Evolutionary conservation across 1,284 basidiomycete species (phyloP), one percentile per base, ranked within the genome.

Genomic region (Moniliophthora roreri): DNA sequence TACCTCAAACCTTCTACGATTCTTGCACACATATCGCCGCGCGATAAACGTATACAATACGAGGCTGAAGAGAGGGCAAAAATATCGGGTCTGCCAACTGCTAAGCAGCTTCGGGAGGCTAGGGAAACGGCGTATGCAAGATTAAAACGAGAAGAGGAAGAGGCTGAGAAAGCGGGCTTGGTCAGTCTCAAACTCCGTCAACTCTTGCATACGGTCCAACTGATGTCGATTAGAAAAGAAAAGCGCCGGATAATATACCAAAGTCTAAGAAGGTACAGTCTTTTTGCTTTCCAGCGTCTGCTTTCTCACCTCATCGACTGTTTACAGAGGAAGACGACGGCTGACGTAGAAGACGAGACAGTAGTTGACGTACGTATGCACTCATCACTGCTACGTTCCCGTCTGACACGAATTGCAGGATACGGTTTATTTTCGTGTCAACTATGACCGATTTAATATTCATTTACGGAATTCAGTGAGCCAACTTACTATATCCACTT

Each of bases 401-500:
- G 35, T 46, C 53, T 57, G 56, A 40, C 54, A 51, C 28, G 56
- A 51, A 21, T 38, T 18, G 1, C 55, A 94, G 91, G 81, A 87
- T 18, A 75, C 76, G 2, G 79, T 89, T 20, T 88, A 88, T 70
- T 89, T 95, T 65, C 84, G 89, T 42, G 81, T 98, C 51, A 95
- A 97, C 70, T 90, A 87, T 64, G 89, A 95, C 60, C 89, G 85
- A 60, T 96, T 95, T 70, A 87, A 92, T 61, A 77, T 95, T 32
- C 87, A 93, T 62, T 85, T 98, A 47, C 88, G 96, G 34, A 95
- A 97, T 69, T 80, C 89, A 68, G 92, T 91, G 61, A 35, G 79
- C 63, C 54, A 18, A 15, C 10, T 52, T 45, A 47, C n/a, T 54
- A 37, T 20, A 13, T 34, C 53, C 34, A 52, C 38, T 45, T 51